These are phyloP conservation scores for Ceratobasidium sp. DNA, from an alignment of 1,284 basidiomycete genomes.

Conservation along the genomic window DNA sequence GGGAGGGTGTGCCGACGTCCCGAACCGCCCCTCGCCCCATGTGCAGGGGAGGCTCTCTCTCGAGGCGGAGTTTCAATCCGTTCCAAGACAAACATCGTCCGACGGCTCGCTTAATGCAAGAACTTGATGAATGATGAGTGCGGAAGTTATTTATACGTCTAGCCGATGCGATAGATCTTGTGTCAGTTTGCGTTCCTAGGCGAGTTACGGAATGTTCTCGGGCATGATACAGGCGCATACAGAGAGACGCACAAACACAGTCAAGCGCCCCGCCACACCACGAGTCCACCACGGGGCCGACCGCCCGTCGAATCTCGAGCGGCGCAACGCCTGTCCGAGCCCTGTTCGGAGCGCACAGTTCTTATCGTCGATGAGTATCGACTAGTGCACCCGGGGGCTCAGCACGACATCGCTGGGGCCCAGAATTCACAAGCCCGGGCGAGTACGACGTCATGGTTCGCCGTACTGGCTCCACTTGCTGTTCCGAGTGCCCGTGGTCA, in stretches of 20 bases:
- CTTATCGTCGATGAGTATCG: constrained; percentile 1
- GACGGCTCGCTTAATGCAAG: constrained; percentile 25
- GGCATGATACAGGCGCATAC: neutral
- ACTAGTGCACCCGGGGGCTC: neutral
- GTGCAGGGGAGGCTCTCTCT: neutral
- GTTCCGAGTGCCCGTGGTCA: neutral
- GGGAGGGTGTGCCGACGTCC: constrained; percentile 16
- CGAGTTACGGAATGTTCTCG: constrained; percentile 10
- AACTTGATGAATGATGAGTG: neutral
- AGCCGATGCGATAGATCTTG: neutral
- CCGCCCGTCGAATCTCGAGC: neutral
- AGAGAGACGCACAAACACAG: neutral
- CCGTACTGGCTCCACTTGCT: constrained; percentile 21
- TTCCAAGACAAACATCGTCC: constrained; percentile 20
- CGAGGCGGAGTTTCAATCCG: constrained; percentile 21
- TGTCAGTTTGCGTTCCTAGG: constrained; percentile 2
- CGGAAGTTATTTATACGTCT: neutral
- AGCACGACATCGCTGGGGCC: constrained; percentile 1
- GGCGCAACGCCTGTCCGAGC: constrained; percentile 32
- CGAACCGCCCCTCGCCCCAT: constrained; percentile 1
- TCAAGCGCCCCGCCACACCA: constrained; percentile 1
- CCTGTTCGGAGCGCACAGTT: constrained; percentile 24
- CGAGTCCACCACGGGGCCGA: constrained; percentile 5
- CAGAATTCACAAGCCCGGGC: neutral
- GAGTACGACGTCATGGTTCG: neutral